Conservation (phyloP, 23 red algal species). For the Gracilariopsis chorda region DNA sequence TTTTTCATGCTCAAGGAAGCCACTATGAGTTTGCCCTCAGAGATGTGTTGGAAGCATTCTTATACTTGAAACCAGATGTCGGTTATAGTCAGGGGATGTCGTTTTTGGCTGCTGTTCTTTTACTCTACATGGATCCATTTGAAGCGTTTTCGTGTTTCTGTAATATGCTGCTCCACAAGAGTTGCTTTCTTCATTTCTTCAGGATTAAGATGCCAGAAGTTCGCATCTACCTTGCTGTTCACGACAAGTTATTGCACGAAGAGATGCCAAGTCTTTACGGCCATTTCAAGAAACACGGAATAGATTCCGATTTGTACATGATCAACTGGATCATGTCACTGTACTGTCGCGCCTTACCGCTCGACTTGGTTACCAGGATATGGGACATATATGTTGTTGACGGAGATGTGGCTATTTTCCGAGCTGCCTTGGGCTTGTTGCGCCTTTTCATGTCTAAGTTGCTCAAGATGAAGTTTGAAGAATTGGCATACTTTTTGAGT, state of each 20-base stretch:
- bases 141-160: constrained; percentile 90
- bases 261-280: constrained; percentile 76
- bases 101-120: constrained; percentile 87
- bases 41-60: constrained; percentile 90
- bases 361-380: constrained; percentile 83
- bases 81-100: constrained; percentile 99
- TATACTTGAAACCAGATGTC: constrained; percentile 92
- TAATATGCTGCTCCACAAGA: constrained; percentile 86
- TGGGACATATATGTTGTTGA: constrained; percentile 93
- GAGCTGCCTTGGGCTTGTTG: constrained; percentile 88
- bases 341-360: constrained; percentile 85
- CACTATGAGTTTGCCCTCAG: constrained; percentile 78
- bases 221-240: constrained; percentile 73
- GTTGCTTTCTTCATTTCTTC: constrained; percentile 93
- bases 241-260: constrained; percentile 76
- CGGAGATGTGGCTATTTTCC: constrained; percentile 95
- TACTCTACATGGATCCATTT: constrained; percentile 94
- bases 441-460: constrained; percentile 69
- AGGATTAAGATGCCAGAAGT: constrained; percentile 98
- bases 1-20: constrained; percentile 88
- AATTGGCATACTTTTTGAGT: constrained; percentile 89
- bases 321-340: constrained; percentile 97
- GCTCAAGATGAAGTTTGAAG: constrained; percentile 86
- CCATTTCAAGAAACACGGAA: constrained; percentile 74
- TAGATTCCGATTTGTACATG: constrained; percentile 96